phyloP scores from a whole-genome alignment of 169 alveolate genomes.

The Amoebophrya sp. region DNA sequence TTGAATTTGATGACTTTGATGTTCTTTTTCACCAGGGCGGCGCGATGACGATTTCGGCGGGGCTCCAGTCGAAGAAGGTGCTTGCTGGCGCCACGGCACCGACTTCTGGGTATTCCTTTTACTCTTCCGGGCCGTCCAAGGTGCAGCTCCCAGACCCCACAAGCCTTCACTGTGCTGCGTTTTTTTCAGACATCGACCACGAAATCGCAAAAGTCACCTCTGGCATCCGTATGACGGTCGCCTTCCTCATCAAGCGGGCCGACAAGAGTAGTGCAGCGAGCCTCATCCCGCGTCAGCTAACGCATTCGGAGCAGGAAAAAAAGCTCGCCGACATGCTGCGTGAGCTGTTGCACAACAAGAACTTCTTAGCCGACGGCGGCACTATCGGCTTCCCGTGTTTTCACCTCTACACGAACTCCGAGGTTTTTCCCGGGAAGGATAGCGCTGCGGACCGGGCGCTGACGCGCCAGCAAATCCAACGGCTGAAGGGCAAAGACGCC shows the following conservation, averaged over 20 bases:
- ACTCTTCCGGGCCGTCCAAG: neutral
- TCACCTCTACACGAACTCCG: neutral
- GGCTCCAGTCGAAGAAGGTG: neutral
- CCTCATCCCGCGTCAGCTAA: neutral
- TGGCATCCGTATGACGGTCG: neutral
- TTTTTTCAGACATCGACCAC: neutral
- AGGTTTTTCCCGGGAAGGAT: neutral
- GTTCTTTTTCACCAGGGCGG: no score
- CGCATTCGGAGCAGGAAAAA: neutral
- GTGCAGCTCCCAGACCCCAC: neutral
- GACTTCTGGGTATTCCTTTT: neutral
- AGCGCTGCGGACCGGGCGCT: neutral
- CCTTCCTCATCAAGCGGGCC: neutral
- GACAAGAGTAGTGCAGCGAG: neutral
- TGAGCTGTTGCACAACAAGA: neutral
- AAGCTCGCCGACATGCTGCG: neutral
- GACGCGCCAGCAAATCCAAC: neutral
- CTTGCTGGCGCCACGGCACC: neutral
- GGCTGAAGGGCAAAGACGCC: slow-evolving; percentile 1
- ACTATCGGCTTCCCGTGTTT: neutral
- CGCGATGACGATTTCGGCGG: no score
- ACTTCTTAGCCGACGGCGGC: neutral
- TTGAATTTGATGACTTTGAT: no score
- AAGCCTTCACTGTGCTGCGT: neutral
- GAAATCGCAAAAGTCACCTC: neutral